phyloP scores from a whole-genome alignment of 768 basidiomycete species.

The Boletus sp. region DNA sequence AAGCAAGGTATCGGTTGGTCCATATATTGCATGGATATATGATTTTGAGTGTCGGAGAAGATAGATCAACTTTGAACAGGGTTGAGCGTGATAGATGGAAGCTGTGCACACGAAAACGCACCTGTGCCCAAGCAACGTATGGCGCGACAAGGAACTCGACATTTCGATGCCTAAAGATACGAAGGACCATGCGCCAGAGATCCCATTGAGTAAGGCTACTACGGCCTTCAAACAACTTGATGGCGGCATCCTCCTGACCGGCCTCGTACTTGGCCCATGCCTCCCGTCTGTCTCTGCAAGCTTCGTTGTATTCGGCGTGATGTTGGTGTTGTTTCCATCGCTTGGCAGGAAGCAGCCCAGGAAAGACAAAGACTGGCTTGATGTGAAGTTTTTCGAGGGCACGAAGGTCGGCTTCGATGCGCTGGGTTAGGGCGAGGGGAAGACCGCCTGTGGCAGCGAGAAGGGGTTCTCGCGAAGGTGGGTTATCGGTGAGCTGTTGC shows the following conservation, averaged over 20 bases:
- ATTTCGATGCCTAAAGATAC: constrained; percentile 90
- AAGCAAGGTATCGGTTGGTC: constrained; percentile 84
- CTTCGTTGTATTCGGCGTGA: constrained; percentile 56
- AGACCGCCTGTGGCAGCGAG: constrained; percentile 94
- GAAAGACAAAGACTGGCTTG: constrained; percentile 98
- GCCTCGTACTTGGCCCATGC: constrained; percentile 95
- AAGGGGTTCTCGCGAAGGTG: constrained; percentile 81
- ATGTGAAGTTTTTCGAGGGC: constrained; percentile 86
- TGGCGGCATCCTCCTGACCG: constrained; percentile 86
- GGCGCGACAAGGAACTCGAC: constrained; percentile 97
- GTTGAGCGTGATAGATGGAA: constrained; percentile 6
- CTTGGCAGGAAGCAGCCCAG: constrained; percentile 78
- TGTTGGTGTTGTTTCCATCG: constrained; percentile 58
- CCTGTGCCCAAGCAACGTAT: constrained; percentile 94
- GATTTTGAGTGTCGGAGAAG: constrained; percentile 89
- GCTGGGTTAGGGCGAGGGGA: constrained; percentile 80
- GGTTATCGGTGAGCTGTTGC: constrained; percentile 67
- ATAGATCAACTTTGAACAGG: constrained; percentile 74
- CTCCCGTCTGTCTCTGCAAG: constrained; percentile 70
- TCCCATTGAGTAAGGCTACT: constrained; percentile 79
- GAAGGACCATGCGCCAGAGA: constrained; percentile 88
- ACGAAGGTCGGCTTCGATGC: constrained; percentile 90
- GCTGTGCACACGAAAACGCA: constrained; percentile 38
- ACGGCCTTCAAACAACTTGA: constrained; percentile 76
- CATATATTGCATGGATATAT: constrained; percentile 93